Evolutionary conservation across 2,329 filamentous ascomycete species (phyloP), one percentile per base, ranked within the genome.

Genomic region (Chalaropsis thielavioides): DNA sequence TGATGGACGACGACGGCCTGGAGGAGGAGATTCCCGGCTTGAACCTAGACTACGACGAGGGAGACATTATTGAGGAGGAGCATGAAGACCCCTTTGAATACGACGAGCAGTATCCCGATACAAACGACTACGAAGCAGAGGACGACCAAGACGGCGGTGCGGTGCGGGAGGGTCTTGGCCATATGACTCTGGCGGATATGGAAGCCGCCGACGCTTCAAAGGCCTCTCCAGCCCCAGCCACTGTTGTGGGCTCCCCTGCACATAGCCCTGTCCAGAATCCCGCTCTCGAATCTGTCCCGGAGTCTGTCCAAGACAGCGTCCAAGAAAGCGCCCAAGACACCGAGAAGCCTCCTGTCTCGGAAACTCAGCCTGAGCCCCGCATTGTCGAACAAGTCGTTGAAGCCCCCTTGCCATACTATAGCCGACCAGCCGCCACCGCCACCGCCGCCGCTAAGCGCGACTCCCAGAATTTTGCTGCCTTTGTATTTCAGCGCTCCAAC

Each of bases 11-110:
- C 62, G 85, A 83, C 68, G 84, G 81, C 0, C 75, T 84, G 2
- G 86, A 89, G 68, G 86, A 89, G 72, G 77, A 77, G n/a, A 87
- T 88, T 35, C 85, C 85, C 0, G 81, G 81, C 2, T 74, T 79
- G n/a, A 76, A 83, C 70, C 76, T 75, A 3, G 79, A 81, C 66
- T 74, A 74, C 35, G 74, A 77, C 10, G 75, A 79, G 22, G 75
- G 75, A n/a, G 74, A 76, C 13, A 74, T 76, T 27, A 72, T 75
- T 17, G 73, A 75, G 60, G 70, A 68, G 17, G 35, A 38, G 8
- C 54, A 58, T 24, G 71, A 72, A 35, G 73, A 73, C 19, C 70
- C 70, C 62, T 70, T 69, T 15, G 70, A 74, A 13, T 71, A 73
- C 22, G 71, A 72, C 11, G 70, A 72, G 4, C 43, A 61, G 22